Evolutionary conservation across 352 stramenopile genomes (phyloP).

Genomic region (Elongisporangium prolatum): DNA sequence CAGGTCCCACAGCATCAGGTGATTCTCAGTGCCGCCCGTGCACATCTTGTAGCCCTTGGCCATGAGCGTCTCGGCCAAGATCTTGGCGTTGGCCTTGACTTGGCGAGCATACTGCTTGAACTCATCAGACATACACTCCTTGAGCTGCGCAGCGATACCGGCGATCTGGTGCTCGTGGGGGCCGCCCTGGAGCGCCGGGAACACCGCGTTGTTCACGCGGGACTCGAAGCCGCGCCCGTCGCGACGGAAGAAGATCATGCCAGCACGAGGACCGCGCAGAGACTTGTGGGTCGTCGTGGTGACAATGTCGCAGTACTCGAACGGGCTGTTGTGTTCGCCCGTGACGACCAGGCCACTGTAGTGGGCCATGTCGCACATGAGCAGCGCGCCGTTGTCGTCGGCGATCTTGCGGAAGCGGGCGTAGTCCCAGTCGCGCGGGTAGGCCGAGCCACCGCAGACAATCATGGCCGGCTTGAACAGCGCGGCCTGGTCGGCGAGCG

Average conservation of each 20-base stretch:
- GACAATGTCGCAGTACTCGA: constrained; percentile 98
- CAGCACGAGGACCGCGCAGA: constrained; percentile 94
- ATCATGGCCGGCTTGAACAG: constrained; percentile 98
- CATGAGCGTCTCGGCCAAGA: constrained; percentile 91
- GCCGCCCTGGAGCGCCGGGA: constrained; percentile 97
- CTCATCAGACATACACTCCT: constrained; percentile 94
- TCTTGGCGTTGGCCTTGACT: constrained; percentile 94
- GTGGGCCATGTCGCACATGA: constrained; percentile 99
- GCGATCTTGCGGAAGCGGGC: constrained; percentile 96
- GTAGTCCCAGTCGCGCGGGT: constrained; percentile 99
- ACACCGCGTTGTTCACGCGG: constrained; percentile 98
- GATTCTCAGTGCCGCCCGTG: constrained; percentile 98
- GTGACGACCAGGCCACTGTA: constrained; percentile 97
- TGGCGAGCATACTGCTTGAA: constrained; percentile 96
- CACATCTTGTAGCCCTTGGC: constrained; percentile 94
- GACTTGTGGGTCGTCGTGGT: constrained; percentile 99
- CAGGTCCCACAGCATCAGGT: constrained; percentile 98
- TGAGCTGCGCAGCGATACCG: constrained; percentile 97
- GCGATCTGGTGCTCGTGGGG: constrained; percentile 99
- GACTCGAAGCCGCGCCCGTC: constrained; percentile 92
- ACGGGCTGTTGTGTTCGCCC: constrained; percentile 92
- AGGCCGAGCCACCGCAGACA: constrained; percentile 96
- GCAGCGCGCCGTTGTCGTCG: constrained; percentile 94
- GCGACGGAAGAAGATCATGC: constrained; percentile 99
- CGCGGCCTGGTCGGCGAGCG: constrained; percentile 90